Evolutionary conservation across 169 alveolate species (phyloP), one percentile per base, ranked within the genome.

Genomic region (Babesia caballi): DNA sequence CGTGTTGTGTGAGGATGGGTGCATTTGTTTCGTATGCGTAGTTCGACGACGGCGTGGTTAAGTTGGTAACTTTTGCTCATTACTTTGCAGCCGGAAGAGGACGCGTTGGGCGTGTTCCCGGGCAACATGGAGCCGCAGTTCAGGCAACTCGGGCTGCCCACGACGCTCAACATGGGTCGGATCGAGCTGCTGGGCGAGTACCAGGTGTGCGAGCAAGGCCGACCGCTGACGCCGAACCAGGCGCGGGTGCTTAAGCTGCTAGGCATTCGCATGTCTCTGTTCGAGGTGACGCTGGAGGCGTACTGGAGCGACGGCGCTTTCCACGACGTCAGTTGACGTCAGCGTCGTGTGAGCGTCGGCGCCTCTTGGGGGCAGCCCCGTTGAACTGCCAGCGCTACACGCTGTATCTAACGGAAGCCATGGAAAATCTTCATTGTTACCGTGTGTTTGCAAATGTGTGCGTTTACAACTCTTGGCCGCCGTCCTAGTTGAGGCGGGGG

Each of bases 121-220:
- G 87, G 87, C 50, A 68, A 54, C 40, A 78, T 78, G 87, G 87
- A 78, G 83, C 78, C 87, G 6, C 87, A 78, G 36, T 69, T 78
- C 27, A 19, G 87, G 56, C 66, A 70, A 15, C 58, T 78, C 27
- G 87, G 87, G 9, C 2, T 78, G 50, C 87, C 87, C 15, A 78
- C 87, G 4, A 46, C 77, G 8, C 49, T 78, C 14, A 78, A 78
- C 38, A 60, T 78, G 82, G 87, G 87, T 14, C 70, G 58, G 51
- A 78, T 78, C 12, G 47, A 63, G 35, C 49, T 78, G 9, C 66
- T 78, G 65, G 82, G 83, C 40, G 87, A 78, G 36, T 67, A 27
- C 35, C 33, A 25, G n/a, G 74, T 78, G 17, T 69, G 87, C 63
- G 83, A 78, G 46, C 21, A 61, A 51, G 76, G 66, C 41, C 41